These are phyloP conservation scores for Ophiostoma angusticollis DNA, from an alignment of 2,329 filamentous ascomycete genomes.

Conservation along the genomic window DNA sequence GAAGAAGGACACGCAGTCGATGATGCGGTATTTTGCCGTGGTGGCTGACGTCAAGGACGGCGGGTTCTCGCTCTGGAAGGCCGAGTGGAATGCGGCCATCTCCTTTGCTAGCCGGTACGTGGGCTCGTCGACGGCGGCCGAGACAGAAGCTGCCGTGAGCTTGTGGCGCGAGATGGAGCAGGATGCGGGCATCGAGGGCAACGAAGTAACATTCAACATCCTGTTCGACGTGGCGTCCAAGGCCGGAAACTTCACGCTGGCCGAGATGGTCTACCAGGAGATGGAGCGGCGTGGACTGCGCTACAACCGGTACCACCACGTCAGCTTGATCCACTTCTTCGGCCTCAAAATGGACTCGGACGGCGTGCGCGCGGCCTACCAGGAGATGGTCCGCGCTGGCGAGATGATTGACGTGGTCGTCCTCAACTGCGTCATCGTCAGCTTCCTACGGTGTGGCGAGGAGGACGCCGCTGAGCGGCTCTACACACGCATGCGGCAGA, in stretches of 20 bases:
- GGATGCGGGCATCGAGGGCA: constrained; percentile 48
- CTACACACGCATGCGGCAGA: constrained; percentile 70
- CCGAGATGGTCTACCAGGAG: constrained; percentile 73
- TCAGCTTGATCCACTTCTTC: constrained; percentile 72
- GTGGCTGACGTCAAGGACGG: constrained; percentile 70
- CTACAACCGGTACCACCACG: constrained; percentile 68
- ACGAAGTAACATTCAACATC: constrained; percentile 81
- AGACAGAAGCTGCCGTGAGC: constrained; percentile 57
- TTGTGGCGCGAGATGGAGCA: constrained; percentile 88
- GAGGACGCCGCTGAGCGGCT: constrained; percentile 63
- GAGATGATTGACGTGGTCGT: constrained; percentile 81
- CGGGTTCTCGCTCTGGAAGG: constrained; percentile 51
- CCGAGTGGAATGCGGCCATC: constrained; percentile 77
- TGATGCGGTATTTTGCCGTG: constrained; percentile 72
- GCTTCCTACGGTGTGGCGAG: constrained; percentile 66
- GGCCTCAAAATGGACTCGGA: constrained; percentile 62
- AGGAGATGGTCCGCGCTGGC: constrained; percentile 67
- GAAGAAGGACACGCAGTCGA: constrained; percentile 44
- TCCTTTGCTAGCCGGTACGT: constrained; percentile 65
- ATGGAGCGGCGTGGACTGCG: constrained; percentile 56
- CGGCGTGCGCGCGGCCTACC: constrained; percentile 65
- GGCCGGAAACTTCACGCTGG: constrained; percentile 68
- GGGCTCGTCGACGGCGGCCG: constrained; percentile 39
- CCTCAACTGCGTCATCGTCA: constrained; percentile 74
- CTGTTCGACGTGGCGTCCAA: constrained; percentile 83